Evolutionary conservation across 2,329 filamentous ascomycete species (phyloP).

Genomic region (Mycosphaerella sp.): DNA sequence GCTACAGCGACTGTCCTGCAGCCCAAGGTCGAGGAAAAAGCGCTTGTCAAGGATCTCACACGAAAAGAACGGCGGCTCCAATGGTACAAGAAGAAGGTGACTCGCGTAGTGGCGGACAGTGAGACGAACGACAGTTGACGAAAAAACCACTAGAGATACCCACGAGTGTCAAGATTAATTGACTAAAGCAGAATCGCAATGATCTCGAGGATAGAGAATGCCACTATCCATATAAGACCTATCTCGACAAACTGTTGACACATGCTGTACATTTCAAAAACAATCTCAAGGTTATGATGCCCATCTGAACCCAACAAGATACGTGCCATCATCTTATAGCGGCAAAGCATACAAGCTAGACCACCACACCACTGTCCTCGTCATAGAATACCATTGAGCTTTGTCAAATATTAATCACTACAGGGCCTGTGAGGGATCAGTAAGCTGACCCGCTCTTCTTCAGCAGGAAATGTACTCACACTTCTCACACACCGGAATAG

Average conservation of each 20-base stretch:
- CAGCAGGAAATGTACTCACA: slow-evolving; percentile 11
- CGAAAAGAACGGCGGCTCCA: too few species aligned
- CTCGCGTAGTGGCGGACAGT: too few species aligned
- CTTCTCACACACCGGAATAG: slow-evolving; percentile 27
- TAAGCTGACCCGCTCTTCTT: slow-evolving; percentile 12
- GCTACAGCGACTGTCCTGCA: too few species aligned
- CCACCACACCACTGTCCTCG: background rate
- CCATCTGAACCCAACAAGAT: background rate
- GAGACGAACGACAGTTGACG: background rate
- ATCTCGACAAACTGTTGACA: slow-evolving; percentile 6
- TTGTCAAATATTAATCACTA: slow-evolving; percentile 11
- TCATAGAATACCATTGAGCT: background rate
- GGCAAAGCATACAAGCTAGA: background rate
- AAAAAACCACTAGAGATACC: background rate
- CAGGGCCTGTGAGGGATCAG: slow-evolving; percentile 13
- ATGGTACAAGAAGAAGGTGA: background rate
- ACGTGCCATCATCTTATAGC: background rate
- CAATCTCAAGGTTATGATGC: slow-evolving; percentile 4
- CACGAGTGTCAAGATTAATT: background rate
- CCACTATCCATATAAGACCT: background rate
- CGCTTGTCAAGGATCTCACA: too few species aligned
- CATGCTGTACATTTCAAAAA: slow-evolving; percentile 2
- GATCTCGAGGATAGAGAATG: background rate
- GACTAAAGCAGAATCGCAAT: background rate
- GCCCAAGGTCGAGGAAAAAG: too few species aligned